Conservation (phyloP, 2,329 filamentous ascomycete genomes). For the Dactylellina parvicollis region DNA sequence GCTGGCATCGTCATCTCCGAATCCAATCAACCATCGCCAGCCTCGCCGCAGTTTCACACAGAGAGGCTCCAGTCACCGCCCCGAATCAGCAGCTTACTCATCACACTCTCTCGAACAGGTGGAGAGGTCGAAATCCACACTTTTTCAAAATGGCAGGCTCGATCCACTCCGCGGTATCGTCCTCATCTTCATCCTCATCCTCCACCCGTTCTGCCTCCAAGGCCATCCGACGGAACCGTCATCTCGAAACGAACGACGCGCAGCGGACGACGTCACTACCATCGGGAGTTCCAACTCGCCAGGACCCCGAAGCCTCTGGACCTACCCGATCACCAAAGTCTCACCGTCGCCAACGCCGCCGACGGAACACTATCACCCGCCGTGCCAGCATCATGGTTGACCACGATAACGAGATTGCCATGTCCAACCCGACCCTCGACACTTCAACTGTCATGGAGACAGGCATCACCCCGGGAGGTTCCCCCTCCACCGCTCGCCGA, state of each 20-base stretch:
- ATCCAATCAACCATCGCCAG: slow-evolving; percentile 10
- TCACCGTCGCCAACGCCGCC: slow-evolving; percentile 22
- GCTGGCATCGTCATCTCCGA: neutral
- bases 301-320: slow-evolving; percentile 10
- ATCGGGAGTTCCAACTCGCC: slow-evolving; percentile 4
- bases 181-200: slow-evolving; percentile 28
- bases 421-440: slow-evolving; percentile 28
- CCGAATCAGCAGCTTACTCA: slow-evolving; percentile 29
- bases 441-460: slow-evolving; percentile 8
- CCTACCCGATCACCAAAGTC: slow-evolving; percentile 30
- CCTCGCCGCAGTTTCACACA: neutral
- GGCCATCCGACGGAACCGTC: slow-evolving; percentile 3
- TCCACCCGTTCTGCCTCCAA: slow-evolving; percentile 6
- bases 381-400: slow-evolving; percentile 51
- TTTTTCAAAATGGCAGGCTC: slow-evolving; percentile 48
- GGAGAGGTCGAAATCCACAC: neutral
- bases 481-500: slow-evolving; percentile 14
- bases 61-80: neutral
- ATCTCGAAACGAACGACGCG: slow-evolving; percentile 10
- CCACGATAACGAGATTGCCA: slow-evolving; percentile 38
- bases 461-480: neutral
- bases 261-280: neutral
- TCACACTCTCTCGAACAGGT: slow-evolving; percentile 7
- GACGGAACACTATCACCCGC: slow-evolving; percentile 34
- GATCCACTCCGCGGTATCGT: slow-evolving; percentile 12